phyloP scores from a whole-genome alignment of 768 basidiomycete genomes.

The Pleurotus tuoliensis region DNA sequence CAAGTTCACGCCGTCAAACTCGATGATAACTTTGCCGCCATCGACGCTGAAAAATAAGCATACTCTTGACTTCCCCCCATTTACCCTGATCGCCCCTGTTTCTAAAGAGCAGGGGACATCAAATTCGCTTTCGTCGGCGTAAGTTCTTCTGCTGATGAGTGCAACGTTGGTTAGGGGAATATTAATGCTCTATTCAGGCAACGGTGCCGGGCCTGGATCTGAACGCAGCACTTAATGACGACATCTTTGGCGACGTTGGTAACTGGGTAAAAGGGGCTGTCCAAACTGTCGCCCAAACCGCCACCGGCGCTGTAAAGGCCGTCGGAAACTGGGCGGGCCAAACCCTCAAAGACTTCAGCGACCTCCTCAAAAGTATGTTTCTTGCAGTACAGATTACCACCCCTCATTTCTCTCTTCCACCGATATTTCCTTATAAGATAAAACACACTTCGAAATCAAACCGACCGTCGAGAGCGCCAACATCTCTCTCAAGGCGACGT shows the following conservation, averaged over 20 bases:
- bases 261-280: background rate
- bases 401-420: conserved; percentile 9
- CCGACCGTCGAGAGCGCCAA: background rate
- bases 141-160: conserved; percentile 5
- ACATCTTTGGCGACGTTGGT: background rate
- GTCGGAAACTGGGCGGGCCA: background rate
- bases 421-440: background rate
- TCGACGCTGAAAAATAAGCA: conserved; percentile 15
- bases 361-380: conserved; percentile 11
- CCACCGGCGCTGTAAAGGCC: background rate
- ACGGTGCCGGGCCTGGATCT: background rate
- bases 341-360: conserved; percentile 15
- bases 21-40: conserved; percentile 27
- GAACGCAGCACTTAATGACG: background rate
- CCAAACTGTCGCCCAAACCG: background rate
- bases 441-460: conserved; percentile 8
- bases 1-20: conserved; percentile 29
- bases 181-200: background rate
- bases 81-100: background rate
- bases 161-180: conserved; percentile 7
- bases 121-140: background rate
- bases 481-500: conserved; percentile 13
- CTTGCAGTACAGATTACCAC: conserved; percentile 13
- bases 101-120: background rate
- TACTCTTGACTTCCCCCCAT: background rate